Evolutionary conservation across 2,329 filamentous ascomycete species (phyloP).

Genomic region (Scedosporium dehoogii): DNA sequence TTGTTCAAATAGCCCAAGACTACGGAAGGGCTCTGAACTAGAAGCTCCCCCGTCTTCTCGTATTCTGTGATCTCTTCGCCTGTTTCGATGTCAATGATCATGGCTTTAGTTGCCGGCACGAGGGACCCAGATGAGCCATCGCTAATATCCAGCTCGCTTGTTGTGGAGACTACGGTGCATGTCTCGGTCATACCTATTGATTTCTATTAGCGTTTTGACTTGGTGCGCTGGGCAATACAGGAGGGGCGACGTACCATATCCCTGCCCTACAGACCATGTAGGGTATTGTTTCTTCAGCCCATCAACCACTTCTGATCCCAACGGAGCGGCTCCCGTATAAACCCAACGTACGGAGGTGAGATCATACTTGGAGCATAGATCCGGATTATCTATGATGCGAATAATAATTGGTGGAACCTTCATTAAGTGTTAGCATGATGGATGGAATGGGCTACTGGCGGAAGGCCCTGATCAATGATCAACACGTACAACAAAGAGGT

Average conservation of each 20-base stretch:
- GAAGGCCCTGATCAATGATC: conserved; percentile 36
- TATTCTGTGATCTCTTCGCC: conserved; percentile 59
- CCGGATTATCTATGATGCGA: too few species aligned
- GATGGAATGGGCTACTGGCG: conserved; percentile 41
- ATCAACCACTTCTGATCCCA: too few species aligned
- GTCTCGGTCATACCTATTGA: conserved; percentile 59
- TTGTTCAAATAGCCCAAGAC: conserved; percentile 83
- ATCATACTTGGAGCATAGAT: too few species aligned
- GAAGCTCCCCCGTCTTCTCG: conserved; percentile 68
- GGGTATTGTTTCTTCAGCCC: too few species aligned
- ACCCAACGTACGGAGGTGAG: too few species aligned
- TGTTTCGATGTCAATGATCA: conserved; percentile 50
- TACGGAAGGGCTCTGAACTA: conserved; percentile 67
- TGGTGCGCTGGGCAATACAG: conserved; percentile 62
- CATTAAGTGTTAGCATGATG: too few species aligned
- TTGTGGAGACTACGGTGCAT: conserved; percentile 54
- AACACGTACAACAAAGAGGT: conserved; percentile 38
- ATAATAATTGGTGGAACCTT: too few species aligned
- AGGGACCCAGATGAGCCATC: conserved; percentile 61
- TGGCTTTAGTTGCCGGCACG: conserved; percentile 51
- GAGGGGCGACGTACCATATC: conserved; percentile 37
- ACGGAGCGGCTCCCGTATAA: too few species aligned
- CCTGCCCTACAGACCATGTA: too few species aligned
- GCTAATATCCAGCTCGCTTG: conserved; percentile 47
- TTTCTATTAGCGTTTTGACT: too few species aligned